A percentile compares a stretch with the other conserved stretches of the same genome.
Conservation (phyloP, 257 asterid species). For the Ballota nigra region DNA sequence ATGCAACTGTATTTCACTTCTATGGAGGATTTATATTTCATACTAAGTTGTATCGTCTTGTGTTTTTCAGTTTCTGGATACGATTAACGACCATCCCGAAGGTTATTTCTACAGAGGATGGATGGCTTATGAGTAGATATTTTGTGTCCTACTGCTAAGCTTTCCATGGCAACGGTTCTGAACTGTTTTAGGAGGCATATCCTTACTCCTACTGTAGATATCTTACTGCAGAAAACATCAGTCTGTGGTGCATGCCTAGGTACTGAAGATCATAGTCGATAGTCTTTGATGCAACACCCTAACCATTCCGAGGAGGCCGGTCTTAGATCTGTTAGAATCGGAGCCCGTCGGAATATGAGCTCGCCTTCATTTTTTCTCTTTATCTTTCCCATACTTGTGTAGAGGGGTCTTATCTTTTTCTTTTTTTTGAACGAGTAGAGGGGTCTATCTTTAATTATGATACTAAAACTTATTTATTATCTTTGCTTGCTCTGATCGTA, state of each 20-base stretch:
- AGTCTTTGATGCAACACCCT: not conserved
- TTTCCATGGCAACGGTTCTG: not conserved
- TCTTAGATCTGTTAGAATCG: not conserved
- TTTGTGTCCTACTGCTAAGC: not conserved
- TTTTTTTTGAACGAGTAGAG: too few species aligned
- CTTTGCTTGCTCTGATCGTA: not conserved
- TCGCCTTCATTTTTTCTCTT: not conserved
- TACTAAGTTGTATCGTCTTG: not conserved
- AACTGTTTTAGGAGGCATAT: not conserved
- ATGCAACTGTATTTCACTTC: not conserved
- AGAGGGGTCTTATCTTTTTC: too few species aligned
- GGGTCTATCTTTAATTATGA: not conserved
- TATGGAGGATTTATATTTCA: not conserved
- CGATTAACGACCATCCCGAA: not conserved
- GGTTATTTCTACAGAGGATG: not conserved
- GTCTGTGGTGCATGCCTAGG: not conserved
- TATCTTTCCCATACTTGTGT: not conserved
- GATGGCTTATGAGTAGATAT: not conserved
- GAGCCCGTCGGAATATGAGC: not conserved
- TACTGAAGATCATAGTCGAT: not conserved
- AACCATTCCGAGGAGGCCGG: not conserved
- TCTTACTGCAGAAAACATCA: not conserved
- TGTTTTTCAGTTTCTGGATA: not conserved
- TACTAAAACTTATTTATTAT: not conserved
- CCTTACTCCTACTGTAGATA: not conserved